phyloP scores from a whole-genome alignment of 768 basidiomycete species.

The Xerocomus potaroensis region DNA sequence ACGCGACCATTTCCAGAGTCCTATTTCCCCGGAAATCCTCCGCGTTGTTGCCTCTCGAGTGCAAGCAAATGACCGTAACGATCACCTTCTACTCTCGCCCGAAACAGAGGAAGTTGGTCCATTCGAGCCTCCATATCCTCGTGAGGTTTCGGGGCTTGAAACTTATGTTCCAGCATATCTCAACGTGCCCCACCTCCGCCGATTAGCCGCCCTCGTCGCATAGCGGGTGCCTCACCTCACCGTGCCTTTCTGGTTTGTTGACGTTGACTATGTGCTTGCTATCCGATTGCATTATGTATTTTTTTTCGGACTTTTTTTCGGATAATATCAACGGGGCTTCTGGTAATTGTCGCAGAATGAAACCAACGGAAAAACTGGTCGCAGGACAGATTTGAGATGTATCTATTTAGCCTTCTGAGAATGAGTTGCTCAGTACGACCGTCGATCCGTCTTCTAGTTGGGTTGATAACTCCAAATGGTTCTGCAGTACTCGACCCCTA shows the following conservation, averaged over 20 bases:
- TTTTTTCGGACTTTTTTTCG: slow-evolving; percentile 5
- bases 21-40: slow-evolving; percentile 95
- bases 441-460: slow-evolving; percentile 54
- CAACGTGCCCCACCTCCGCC: slow-evolving; percentile 83
- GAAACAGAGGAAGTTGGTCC: slow-evolving; percentile 97
- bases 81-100: slow-evolving; percentile 91
- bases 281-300: slow-evolving; percentile 20
- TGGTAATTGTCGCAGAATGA: background rate
- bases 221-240: slow-evolving; percentile 29
- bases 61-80: slow-evolving; percentile 93
- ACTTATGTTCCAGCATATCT: slow-evolving; percentile 94
- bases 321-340: slow-evolving; percentile 16
- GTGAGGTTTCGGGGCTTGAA: slow-evolving; percentile 94
- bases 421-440: slow-evolving; percentile 14
- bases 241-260: background rate
- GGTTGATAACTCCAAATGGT: slow-evolving; percentile 43
- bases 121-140: slow-evolving; percentile 88
- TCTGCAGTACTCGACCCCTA: slow-evolving; percentile 35
- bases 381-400: background rate
- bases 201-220: slow-evolving; percentile 82
- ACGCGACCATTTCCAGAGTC: slow-evolving; percentile 56
- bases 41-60: slow-evolving; percentile 95
- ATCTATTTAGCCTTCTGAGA: background rate
- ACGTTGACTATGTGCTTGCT: slow-evolving; percentile 7
- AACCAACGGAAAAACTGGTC: background rate